Percentiles rank a stretch among this genome's conserved stretches.
Evolutionary conservation across 257 asterid species (phyloP).

Genomic region (Linaria vulgaris): DNA sequence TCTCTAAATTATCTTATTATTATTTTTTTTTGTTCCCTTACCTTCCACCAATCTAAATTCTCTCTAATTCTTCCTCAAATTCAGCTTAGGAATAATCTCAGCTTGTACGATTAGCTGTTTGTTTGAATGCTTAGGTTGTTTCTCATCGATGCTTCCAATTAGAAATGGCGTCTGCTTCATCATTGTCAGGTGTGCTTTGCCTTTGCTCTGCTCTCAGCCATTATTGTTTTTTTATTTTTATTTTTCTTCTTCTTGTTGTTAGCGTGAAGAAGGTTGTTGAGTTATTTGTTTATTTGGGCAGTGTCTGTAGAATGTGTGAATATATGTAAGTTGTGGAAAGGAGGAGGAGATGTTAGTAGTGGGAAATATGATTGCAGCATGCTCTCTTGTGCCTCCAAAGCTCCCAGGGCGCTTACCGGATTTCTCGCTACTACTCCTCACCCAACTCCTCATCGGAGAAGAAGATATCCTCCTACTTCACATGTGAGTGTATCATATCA

Average conservation of each 20-base stretch:
- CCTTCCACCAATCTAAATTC: constrained; percentile 42
- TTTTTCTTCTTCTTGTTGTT: neutral
- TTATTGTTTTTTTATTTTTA: neutral
- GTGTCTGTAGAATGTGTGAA: constrained; percentile 80
- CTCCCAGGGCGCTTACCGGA: constrained; percentile 78
- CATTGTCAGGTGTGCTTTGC: constrained; percentile 61
- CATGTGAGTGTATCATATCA: constrained; percentile 55
- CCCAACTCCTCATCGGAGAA: constrained; percentile 48
- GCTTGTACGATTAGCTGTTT: constrained; percentile 24
- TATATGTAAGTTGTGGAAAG: constrained; percentile 68
- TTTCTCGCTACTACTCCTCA: constrained; percentile 81
- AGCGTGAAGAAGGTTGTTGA: too few species aligned
- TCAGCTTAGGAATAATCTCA: constrained; percentile 27
- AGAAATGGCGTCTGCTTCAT: constrained; percentile 67
- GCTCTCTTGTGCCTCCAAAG: constrained; percentile 74
- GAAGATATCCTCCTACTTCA: constrained; percentile 41
- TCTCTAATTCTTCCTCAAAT: constrained; percentile 29
- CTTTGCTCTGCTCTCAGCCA: constrained; percentile 13
- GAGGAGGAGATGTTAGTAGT: constrained; percentile 65
- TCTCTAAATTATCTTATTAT: constrained; percentile 40
- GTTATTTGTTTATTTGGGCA: constrained; percentile 39
- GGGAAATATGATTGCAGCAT: constrained; percentile 69
- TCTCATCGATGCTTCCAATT: constrained; percentile 63
- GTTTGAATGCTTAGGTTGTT: constrained; percentile 35
- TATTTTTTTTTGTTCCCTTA: too few species aligned